Percentiles rank a stretch among this genome's conserved stretches.
Conservation (phyloP, 495 filamentous ascomycete species). For the Sordaria brevicollis region DNA sequence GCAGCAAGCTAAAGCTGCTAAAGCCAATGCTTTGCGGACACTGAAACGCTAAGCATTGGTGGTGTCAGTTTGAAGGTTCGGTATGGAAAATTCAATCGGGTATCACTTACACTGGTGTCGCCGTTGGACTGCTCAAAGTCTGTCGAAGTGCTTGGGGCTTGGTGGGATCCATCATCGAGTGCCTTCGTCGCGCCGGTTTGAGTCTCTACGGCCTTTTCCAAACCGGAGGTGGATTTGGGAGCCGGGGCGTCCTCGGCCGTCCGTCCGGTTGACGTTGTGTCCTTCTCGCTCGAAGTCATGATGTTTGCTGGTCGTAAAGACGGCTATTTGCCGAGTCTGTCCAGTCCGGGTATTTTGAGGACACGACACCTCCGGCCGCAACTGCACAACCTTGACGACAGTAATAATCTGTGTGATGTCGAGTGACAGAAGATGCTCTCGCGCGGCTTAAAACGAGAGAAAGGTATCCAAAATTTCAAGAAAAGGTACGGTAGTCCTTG, state of each 20-base stretch:
- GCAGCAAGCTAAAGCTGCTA: slow-evolving; percentile 18
- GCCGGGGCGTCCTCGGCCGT: neutral
- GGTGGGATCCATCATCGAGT: neutral
- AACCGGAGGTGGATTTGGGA: neutral
- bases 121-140: neutral
- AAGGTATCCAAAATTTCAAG: too few relatives aligned
- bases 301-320: neutral
- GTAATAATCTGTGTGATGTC: neutral
- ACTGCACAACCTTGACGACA: neutral
- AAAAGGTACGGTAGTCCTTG: too few relatives aligned
- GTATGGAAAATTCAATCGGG: too few relatives aligned
- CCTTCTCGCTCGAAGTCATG: neutral
- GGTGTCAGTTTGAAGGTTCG: neutral
- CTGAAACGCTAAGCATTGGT: neutral
- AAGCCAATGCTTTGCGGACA: slow-evolving; percentile 5
- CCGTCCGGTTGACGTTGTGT: neutral
- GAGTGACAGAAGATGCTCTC: neutral
- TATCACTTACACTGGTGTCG: neutral
- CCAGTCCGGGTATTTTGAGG: neutral
- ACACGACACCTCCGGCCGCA: neutral
- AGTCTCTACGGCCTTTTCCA: neutral
- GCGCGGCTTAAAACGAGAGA: too few relatives aligned
- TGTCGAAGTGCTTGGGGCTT: neutral
- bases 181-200: neutral
- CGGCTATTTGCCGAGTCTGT: neutral